A percentile compares a stretch with the other conserved stretches of the same genome.
These are phyloP conservation scores for Candida awuae DNA, from an alignment of 805 yeast species.

Conservation along the genomic window DNA sequence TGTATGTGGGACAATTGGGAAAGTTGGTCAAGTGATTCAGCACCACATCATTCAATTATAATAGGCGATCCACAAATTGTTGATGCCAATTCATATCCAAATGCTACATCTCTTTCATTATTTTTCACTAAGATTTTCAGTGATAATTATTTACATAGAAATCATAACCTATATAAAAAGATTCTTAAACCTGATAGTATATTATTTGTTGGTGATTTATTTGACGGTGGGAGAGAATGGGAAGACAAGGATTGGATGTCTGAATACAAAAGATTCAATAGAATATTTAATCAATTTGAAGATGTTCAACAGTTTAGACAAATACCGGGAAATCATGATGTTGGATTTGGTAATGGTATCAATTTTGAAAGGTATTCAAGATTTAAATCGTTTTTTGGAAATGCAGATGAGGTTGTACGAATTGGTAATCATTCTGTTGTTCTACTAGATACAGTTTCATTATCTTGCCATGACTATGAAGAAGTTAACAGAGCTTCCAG, in stretches of 20 bases:
- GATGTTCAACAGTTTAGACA: conserved; percentile 30
- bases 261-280: conserved; percentile 62
- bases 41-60: conserved; percentile 30
- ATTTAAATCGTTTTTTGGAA: conserved; percentile 69
- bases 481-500: conserved; percentile 40
- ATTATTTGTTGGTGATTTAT: conserved; percentile 81
- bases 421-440: conserved; percentile 69
- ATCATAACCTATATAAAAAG: conserved; percentile 46
- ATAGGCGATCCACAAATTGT: conserved; percentile 94
- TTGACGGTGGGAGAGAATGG: conserved; percentile 93
- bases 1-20: conserved; percentile 71
- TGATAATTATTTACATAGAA: conserved; percentile 75
- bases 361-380: conserved; percentile 48
- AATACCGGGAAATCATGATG: conserved; percentile 95
- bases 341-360: conserved; percentile 81
- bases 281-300: conserved; percentile 42
- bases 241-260: conserved; percentile 50
- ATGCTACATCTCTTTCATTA: conserved; percentile 38
- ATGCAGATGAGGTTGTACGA: conserved; percentile 44
- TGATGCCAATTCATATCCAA: conserved; percentile 85
- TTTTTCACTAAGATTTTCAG: conserved; percentile 49
- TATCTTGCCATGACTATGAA: conserved; percentile 50
- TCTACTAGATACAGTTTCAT: conserved; percentile 73
- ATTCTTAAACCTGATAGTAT: conserved; percentile 71
- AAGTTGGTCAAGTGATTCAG: conserved; percentile 33